Conservation (phyloP, 495 filamentous ascomycete genomes). For the Aspergillus egyptiacus region DNA sequence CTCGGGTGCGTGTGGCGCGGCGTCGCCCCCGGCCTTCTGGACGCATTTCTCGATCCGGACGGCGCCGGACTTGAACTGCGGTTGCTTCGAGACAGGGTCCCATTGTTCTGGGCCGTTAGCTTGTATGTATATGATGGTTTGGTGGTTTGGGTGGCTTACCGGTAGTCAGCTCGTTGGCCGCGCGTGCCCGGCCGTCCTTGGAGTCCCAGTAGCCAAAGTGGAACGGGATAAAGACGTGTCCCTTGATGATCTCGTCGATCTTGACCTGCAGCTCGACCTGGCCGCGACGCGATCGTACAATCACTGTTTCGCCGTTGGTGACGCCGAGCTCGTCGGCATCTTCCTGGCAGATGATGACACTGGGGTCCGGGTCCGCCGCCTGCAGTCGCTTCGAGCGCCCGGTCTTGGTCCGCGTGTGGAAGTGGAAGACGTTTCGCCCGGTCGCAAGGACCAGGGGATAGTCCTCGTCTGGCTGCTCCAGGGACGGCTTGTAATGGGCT, state of each 20-base stretch:
- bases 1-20: neutral
- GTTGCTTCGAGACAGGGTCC: constrained; percentile 18
- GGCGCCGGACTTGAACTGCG: constrained; percentile 14
- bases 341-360: neutral
- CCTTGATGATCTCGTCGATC: neutral
- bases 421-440: constrained; percentile 1
- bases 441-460: neutral
- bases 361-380: neutral
- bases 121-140: neutral
- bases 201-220: constrained; percentile 5
- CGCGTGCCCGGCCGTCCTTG: neutral
- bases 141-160: neutral
- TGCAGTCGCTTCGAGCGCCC: neutral
- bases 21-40: neutral
- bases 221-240: constrained; percentile 7
- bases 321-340: neutral
- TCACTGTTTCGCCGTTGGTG: neutral
- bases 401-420: constrained; percentile 6
- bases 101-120: constrained; percentile 10
- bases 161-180: constrained; percentile 3
- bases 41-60: constrained; percentile 12
- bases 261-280: neutral
- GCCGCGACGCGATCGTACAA: neutral
- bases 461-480: neutral
- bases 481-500: neutral